A percentile compares a stretch with the other conserved stretches of the same genome.
These are phyloP conservation scores for Corylus americana DNA, from an alignment of 306 rosid genomes.

Conservation along the genomic window DNA sequence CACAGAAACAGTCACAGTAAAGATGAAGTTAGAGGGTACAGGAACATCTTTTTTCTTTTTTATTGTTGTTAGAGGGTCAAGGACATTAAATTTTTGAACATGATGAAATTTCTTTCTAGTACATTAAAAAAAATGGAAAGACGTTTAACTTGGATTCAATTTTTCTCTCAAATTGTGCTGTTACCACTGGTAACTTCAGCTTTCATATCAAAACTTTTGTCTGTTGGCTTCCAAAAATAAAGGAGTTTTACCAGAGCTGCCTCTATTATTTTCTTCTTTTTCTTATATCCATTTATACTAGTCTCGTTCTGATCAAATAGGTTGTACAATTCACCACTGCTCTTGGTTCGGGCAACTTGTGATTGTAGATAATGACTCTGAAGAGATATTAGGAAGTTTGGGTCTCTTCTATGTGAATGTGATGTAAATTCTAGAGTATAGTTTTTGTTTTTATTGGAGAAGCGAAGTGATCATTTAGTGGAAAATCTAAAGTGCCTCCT, in stretches of 20 bases:
- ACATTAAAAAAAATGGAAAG: background rate
- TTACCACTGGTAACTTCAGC: background rate
- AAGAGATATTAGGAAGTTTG: background rate
- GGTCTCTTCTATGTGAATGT: background rate
- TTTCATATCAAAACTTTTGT: background rate
- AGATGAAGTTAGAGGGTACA: background rate
- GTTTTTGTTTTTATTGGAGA: background rate
- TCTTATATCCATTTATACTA: background rate
- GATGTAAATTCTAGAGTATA: background rate
- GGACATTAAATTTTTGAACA: background rate
- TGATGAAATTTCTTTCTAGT: background rate
- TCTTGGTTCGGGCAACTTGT: background rate
- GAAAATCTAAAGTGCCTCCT: background rate
- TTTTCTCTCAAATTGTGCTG: background rate
- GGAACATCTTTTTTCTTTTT: background rate
- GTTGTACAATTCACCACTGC: background rate
- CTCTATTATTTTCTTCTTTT: background rate
- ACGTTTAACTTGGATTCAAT: background rate
- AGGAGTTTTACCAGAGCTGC: background rate
- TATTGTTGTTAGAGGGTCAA: background rate
- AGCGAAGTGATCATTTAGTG: slow-evolving; percentile 18
- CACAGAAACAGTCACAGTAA: background rate
- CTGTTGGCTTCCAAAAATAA: background rate
- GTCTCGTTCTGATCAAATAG: background rate
- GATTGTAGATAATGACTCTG: background rate